Evolutionary conservation across 257 asterid species (phyloP).

Genomic region (Fraxinus cuspidata): DNA sequence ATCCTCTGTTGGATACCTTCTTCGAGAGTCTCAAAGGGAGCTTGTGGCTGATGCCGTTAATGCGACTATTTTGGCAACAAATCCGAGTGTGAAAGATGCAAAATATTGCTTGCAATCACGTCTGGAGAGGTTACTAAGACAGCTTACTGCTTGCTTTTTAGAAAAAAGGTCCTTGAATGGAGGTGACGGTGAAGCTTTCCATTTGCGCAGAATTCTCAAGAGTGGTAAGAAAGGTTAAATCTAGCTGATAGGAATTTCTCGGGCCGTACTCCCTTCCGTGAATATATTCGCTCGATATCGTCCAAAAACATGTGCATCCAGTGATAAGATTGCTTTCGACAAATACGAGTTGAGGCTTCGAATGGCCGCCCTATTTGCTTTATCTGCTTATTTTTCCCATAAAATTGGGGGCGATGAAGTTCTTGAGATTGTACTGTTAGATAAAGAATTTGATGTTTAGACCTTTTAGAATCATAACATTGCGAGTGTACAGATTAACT

Average conservation of each 20-base stretch:
- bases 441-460: neutral
- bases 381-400: neutral
- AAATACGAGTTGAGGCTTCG: constrained; percentile 7
- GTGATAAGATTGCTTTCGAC: constrained; percentile 5
- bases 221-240: constrained; percentile 44
- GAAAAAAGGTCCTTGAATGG: constrained; percentile 76
- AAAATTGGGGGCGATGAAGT: constrained; percentile 4
- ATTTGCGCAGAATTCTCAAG: constrained; percentile 58
- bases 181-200: constrained; percentile 84
- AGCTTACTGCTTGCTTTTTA: constrained; percentile 70
- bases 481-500: constrained; percentile 39
- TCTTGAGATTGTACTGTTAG: constrained; percentile 19
- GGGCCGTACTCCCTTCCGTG: neutral
- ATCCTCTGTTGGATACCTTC: constrained; percentile 82
- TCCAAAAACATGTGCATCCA: neutral
- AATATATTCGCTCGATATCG: constrained; percentile 17
- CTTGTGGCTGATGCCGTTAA: constrained; percentile 93
- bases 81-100: constrained; percentile 53
- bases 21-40: constrained; percentile 75
- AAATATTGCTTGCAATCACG: constrained; percentile 60
- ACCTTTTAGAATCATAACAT: constrained; percentile 13
- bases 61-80: constrained; percentile 62
- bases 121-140: constrained; percentile 81
- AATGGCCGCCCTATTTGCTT: neutral
- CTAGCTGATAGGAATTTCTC: neutral